Evolutionary conservation across 2,329 filamentous ascomycete species (phyloP).

Genomic region (Verticillium isaacii): DNA sequence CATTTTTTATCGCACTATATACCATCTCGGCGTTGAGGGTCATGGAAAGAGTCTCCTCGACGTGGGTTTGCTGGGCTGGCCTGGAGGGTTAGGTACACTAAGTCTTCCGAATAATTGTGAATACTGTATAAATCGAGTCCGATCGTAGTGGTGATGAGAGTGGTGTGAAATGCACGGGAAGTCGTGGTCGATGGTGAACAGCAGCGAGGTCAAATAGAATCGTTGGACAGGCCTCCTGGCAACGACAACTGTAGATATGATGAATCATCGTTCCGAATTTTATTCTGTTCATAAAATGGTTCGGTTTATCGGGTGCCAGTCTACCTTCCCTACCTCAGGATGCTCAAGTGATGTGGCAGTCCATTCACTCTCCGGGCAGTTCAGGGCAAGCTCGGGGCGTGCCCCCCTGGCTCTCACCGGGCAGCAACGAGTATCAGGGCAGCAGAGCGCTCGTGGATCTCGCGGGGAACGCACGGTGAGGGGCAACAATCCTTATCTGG

Average conservation of each 20-base stretch:
- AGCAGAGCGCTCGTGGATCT: background rate
- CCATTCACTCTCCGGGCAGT: no score
- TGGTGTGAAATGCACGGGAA: background rate
- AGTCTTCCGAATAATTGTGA: background rate
- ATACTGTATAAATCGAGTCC: background rate
- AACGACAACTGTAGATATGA: no score
- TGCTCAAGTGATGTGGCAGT: no score
- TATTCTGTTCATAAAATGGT: no score
- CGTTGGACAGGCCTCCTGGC: no score
- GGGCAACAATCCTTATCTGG: conserved; percentile 24
- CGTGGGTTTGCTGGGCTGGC: background rate
- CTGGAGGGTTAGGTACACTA: background rate
- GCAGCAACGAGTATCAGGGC: background rate
- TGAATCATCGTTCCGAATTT: no score
- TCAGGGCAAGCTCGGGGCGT: no score
- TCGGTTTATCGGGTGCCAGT: no score
- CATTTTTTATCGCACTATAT: conserved; percentile 7
- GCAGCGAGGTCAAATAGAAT: no score
- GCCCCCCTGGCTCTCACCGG: no score
- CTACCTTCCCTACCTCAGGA: no score
- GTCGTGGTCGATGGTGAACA: no score
- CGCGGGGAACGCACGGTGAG: background rate
- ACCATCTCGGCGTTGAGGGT: conserved; percentile 14
- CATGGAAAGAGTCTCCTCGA: conserved; percentile 4
- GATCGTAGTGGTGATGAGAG: background rate